Evolutionary conservation across 169 alveolate genomes (phyloP).

Genomic region (Perkinsus marinus): DNA sequence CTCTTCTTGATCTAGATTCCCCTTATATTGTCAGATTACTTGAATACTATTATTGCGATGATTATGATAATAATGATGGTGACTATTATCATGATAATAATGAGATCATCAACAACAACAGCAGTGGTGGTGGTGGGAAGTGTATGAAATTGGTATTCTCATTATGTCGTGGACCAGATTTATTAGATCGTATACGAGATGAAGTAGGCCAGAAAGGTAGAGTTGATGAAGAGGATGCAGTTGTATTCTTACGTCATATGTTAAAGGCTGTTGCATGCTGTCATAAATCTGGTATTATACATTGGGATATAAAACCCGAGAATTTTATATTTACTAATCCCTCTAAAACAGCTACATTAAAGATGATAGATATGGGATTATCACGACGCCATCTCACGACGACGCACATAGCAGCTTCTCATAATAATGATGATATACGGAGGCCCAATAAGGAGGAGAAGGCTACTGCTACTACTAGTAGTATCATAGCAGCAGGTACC

Average conservation of each 20-base stretch:
- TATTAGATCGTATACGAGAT: not conserved
- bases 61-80: not conserved
- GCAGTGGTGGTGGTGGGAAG: not conserved
- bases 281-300: not conserved
- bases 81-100: no score
- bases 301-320: conserved; percentile 8
- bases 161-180: conserved; percentile 1
- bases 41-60: not conserved
- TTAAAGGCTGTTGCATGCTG: conserved; percentile 5
- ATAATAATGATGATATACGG: no score
- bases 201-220: not conserved
- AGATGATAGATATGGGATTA: conserved; percentile 2
- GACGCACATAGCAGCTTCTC: not conserved
- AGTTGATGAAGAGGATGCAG: not conserved
- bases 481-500: not conserved
- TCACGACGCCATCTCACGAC: not conserved
- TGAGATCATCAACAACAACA: no score
- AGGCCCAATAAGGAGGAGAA: not conserved
- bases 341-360: not conserved
- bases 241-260: not conserved
- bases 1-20: not conserved
- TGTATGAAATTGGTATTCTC: not conserved
- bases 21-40: not conserved
- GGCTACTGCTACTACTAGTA: not conserved
- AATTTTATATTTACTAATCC: conserved; percentile 1